Evolutionary conservation across 306 rosid genomes (phyloP).

Genomic region (Vigna hirtella): DNA sequence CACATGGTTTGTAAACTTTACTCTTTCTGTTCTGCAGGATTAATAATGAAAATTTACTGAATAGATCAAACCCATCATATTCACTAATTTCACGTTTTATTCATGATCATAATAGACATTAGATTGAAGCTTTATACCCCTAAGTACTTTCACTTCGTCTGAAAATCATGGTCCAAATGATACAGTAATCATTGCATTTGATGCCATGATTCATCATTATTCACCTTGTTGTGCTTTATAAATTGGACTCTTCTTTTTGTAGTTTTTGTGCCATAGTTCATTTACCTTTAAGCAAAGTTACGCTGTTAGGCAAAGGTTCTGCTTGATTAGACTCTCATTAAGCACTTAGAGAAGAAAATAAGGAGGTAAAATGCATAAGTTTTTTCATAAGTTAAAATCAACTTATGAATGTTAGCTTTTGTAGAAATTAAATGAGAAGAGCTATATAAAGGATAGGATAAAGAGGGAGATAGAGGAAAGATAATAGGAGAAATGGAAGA

Average conservation of each 20-base stretch:
- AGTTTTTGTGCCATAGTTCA: conserved; percentile 3
- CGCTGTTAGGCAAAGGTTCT: conserved; percentile 16
- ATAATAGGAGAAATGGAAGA: too few species aligned
- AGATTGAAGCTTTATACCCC: neutral
- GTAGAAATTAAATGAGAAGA: neutral
- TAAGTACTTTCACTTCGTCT: conserved; percentile 5
- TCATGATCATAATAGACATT: conserved; percentile 34
- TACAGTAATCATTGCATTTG: conserved; percentile 13
- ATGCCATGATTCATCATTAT: conserved; percentile 30
- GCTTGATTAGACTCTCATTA: neutral
- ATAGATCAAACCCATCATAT: conserved; percentile 2
- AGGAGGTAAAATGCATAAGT: neutral
- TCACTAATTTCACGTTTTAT: conserved; percentile 24
- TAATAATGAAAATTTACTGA: conserved; percentile 11
- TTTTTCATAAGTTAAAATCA: neutral
- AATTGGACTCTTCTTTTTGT: neutral
- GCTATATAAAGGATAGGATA: neutral
- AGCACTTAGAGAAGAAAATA: neutral
- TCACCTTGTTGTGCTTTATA: conserved; percentile 12
- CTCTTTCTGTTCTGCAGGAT: conserved; percentile 16
- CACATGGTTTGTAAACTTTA: conserved; percentile 76
- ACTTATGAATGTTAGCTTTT: neutral
- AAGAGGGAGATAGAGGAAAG: too few species aligned
- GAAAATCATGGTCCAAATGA: conserved; percentile 32
- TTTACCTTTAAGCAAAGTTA: neutral